Base-by-base conservation (phyloP, 495 filamentous ascomycete genomes). In the Podospora comata region DNA sequence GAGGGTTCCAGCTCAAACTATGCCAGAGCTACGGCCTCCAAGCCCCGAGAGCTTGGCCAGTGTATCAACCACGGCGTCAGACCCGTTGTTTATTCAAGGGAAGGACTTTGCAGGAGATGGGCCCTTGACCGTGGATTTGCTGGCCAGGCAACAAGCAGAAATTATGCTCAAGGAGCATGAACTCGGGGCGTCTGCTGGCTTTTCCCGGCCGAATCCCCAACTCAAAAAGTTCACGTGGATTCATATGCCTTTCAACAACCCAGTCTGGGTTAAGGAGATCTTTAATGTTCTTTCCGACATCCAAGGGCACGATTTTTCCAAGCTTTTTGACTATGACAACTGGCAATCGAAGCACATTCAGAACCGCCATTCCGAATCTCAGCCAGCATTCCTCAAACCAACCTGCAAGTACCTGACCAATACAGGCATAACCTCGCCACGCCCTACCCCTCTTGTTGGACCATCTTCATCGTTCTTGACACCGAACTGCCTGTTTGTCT, bases 201-300 rank as follows among this genome's bases (percentile, higher is more conserved):
- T 83, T 68, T 79, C 78, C 30, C 71, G 79, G 30, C 80, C 81
- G 0, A 69, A 79, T 65, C 74, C 79, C 7, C 66, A 70, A 4
- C 72, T 70, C 70, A 77, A 77, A 15, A 83, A 87, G 71, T 83
- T 90, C 48, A 81, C 86, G 65, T 91, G 88, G 89, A 85, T 90
- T 53, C 89, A 91, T 72, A 75, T 89, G 30, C 88, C 88, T 0
- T 90, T 85, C 67, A 90, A 85, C 4, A 87, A 90, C 74, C 84
- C 88, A 2, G 81, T 83, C 6, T 91, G 88, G 88, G 88, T 90
- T 15, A 86, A 85, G 72, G 74, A 77, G 65, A 79, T 79, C 11
- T 84, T 79, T 57, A 76, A 73, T 28, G 80, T 72, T 44, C 71
- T 78, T 39, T 76, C 73, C 59, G 74, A 73, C 34, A 78, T 70